Percentiles rank a stretch among this genome's conserved stretches.
Evolutionary conservation across 768 basidiomycete species (phyloP).

Genomic region (Collybiopsis luxurians): DNA sequence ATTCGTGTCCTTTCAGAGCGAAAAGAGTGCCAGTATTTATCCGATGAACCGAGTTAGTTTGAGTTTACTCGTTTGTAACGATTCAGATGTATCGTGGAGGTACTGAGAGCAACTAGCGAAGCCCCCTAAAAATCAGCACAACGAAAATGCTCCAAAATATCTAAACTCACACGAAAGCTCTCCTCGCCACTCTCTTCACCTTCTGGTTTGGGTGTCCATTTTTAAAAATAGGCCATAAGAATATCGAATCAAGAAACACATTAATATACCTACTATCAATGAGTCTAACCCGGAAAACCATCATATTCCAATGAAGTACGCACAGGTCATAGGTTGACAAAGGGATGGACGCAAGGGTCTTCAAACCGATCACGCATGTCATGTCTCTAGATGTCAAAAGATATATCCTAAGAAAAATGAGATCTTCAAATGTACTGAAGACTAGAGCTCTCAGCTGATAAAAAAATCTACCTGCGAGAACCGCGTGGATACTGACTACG

Average conservation of each 20-base stretch:
- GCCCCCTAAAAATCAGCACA: not conserved
- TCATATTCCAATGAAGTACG: constrained; percentile 11
- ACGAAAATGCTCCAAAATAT: not conserved
- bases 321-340: constrained; percentile 32
- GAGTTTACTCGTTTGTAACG: not conserved
- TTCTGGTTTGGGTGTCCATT: constrained; percentile 17
- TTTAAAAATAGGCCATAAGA: constrained; percentile 30
- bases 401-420: constrained; percentile 13
- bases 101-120: not conserved
- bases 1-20: constrained; percentile 30
- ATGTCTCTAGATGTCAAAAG: constrained; percentile 20
- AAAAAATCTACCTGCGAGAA: constrained; percentile 21
- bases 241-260: constrained; percentile 23
- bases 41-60: not conserved
- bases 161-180: constrained; percentile 25
- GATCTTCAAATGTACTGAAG: too few species aligned
- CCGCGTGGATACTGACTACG: constrained; percentile 20
- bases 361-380: constrained; percentile 33
- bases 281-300: not conserved
- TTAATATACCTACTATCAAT: constrained; percentile 14
- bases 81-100: not conserved
- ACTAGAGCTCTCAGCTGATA: not conserved
- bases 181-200: constrained; percentile 23
- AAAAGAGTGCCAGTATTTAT: constrained; percentile 33
- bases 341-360: constrained; percentile 24